Evolutionary conservation across 257 asterid genomes (phyloP).

Genomic region (Linaria vulgaris): DNA sequence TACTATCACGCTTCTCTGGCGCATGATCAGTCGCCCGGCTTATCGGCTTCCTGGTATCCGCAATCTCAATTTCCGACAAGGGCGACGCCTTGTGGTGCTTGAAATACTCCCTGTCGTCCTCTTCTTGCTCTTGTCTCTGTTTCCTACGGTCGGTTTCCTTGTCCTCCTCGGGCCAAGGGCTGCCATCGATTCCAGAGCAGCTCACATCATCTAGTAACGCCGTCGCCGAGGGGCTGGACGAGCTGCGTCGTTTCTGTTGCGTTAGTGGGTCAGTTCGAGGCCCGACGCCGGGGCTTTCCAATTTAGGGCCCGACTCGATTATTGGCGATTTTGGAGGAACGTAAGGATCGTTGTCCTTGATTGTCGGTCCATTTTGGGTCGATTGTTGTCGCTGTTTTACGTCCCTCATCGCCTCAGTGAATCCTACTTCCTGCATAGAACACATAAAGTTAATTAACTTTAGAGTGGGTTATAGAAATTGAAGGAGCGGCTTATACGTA

Average conservation of each 20-base stretch:
- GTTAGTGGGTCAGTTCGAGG: slow-evolving; percentile 41
- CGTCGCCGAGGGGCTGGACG: neutral
- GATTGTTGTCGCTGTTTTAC: slow-evolving; percentile 29
- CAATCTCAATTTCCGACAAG: slow-evolving; percentile 60
- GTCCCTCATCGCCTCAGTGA: slow-evolving; percentile 34
- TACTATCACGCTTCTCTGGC: slow-evolving; percentile 16
- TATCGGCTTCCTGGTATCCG: slow-evolving; percentile 69
- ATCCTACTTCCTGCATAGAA: slow-evolving; percentile 39
- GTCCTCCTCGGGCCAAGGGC: slow-evolving; percentile 60
- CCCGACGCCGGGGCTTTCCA: slow-evolving; percentile 45
- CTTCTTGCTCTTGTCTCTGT: slow-evolving; percentile 38
- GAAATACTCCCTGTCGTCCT: slow-evolving; percentile 52
- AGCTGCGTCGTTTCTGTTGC: slow-evolving; percentile 48
- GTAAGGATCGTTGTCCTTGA: slow-evolving; percentile 33
- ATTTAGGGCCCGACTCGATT: slow-evolving; percentile 36
- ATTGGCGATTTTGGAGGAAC: slow-evolving; percentile 41
- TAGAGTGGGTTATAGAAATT: too few relatives aligned
- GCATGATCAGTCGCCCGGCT: slow-evolving; percentile 60
- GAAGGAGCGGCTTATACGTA: slow-evolving; percentile 8
- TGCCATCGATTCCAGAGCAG: slow-evolving; percentile 54
- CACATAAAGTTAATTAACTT: too few relatives aligned
- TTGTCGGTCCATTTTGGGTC: slow-evolving; percentile 23
- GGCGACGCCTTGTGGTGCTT: slow-evolving; percentile 70
- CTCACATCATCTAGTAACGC: slow-evolving; percentile 21
- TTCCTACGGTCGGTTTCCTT: slow-evolving; percentile 22